These are phyloP conservation scores for Candida michaelii DNA, from an alignment of 805 yeast genomes.

Conservation along the genomic window DNA sequence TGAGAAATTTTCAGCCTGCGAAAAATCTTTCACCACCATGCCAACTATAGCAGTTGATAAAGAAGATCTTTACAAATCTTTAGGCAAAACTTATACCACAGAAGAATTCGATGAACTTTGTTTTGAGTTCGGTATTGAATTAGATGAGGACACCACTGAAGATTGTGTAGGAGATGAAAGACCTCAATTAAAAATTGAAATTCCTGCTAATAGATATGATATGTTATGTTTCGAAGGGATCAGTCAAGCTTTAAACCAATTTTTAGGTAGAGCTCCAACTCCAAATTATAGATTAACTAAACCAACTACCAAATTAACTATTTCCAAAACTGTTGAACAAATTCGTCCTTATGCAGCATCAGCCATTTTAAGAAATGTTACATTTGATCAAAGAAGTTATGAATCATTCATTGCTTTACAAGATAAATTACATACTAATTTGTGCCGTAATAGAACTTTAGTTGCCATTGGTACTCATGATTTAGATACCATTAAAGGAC, in stretches of 20 bases:
- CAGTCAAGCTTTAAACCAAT: constrained; percentile 91
- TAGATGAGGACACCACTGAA: constrained; percentile 95
- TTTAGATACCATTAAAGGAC: constrained; percentile 72
- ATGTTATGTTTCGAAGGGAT: constrained; percentile 98
- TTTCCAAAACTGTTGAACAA: constrained; percentile 69
- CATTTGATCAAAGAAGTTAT: constrained; percentile 80
- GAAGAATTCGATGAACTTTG: constrained; percentile 96
- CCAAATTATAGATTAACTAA: constrained; percentile 68
- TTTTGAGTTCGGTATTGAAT: constrained; percentile 95
- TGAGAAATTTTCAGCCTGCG: neutral
- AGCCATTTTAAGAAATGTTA: constrained; percentile 84
- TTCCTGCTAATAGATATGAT: constrained; percentile 98
- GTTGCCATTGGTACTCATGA: constrained; percentile 99
- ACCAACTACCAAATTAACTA: constrained; percentile 64
- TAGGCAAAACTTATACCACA: constrained; percentile 64
- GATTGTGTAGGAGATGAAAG: constrained; percentile 73
- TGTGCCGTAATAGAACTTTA: constrained; percentile 95
- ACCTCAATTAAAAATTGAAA: constrained; percentile 95
- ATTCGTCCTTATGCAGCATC: constrained; percentile 93
- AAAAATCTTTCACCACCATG: constrained; percentile 45
- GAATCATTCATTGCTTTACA: constrained; percentile 94
- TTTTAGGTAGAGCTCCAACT: constrained; percentile 63
- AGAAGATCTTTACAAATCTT: constrained; percentile 79
- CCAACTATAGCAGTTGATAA: constrained; percentile 97
- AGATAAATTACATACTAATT: constrained; percentile 91